Evolutionary conservation across 2,329 filamentous ascomycete genomes (phyloP), one percentile per base, ranked within the genome.

Genomic region (Epichloe glyceriae): DNA sequence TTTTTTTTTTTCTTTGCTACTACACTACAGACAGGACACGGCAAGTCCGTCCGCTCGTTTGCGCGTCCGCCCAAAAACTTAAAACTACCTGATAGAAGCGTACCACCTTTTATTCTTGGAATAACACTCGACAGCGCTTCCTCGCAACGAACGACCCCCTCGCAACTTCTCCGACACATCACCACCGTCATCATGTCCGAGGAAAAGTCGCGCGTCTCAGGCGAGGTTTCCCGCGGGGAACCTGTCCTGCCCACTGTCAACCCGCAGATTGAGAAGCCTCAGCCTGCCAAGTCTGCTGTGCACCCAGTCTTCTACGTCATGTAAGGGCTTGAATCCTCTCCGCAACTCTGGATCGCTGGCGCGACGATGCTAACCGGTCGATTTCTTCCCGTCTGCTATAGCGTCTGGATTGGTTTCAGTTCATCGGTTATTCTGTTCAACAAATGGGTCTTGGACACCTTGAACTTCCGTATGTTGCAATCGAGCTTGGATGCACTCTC

Each of bases 381-480:
- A 38, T n/a, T 15, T 33, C n/a, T 45, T 19, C 15, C 15, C n/a
- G 15, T 38, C 34, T 33, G n/a, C 33, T 49, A 41, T 68, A 95
- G 90, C 61, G 76, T 83, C 60, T 98, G 93, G 93, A 97, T 98
- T 65, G 74, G 83, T 53, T 77, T 96, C 67, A 95, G 88, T 64
- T 95, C 89, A 42, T 88, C 85, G 61, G 89, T 97, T 65, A 98
- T 98, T 67, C 76, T 98, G 55, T 97, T 96, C 84, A 97, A 98
- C 83, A 98, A 98, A 80, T 95, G 88, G 82, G 88, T 98, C 62
- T 79, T 97, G 55, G 83, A 91, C 62, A 90, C 85, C 39, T 78
- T 85, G 56, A 78, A 87, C 56, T 96, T 96, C 75, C 79, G 70
- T 72, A 69, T 58, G 69, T 60, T 44, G 14, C 47, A 19, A 22